phyloP scores from a whole-genome alignment of 2,329 filamentous ascomycete species.

The Penicillium sp. region DNA sequence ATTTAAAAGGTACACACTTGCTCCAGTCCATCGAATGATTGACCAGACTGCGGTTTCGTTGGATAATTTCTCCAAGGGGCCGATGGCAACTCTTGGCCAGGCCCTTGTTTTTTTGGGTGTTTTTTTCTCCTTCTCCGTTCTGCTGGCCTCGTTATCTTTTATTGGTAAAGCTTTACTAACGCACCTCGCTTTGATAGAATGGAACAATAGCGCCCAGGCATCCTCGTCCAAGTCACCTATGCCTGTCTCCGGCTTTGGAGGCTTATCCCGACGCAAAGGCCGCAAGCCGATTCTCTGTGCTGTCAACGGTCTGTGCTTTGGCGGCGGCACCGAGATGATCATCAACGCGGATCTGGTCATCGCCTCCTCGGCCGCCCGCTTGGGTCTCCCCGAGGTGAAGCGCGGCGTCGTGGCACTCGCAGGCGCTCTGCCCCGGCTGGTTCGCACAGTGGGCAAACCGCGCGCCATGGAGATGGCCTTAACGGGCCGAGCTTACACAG shows the following conservation, averaged over 20 bases:
- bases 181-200: conserved; percentile 21
- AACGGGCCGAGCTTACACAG: conserved; percentile 54
- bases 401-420: conserved; percentile 66
- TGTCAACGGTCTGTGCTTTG: conserved; percentile 68
- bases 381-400: conserved; percentile 66
- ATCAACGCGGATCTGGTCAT: conserved; percentile 67
- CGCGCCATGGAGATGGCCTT: conserved; percentile 68
- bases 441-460: conserved; percentile 60
- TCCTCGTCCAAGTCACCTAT: conserved; percentile 13
- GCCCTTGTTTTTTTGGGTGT: no score
- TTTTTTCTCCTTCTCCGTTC: no score
- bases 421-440: conserved; percentile 62
- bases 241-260: conserved; percentile 37
- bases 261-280: conserved; percentile 41
- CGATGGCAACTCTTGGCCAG: not conserved
- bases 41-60: no score
- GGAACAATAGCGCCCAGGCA: conserved; percentile 24
- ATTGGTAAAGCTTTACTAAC: not conserved
- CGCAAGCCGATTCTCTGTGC: conserved; percentile 68
- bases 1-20: conserved; percentile 35
- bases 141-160: no score
- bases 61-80: no score
- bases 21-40: no score
- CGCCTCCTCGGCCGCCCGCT: conserved; percentile 51
- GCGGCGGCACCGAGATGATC: conserved; percentile 71